Evolutionary conservation across 2,329 filamentous ascomycete species (phyloP), one percentile per base, ranked within the genome.

Genomic region (Xylaria sp.): DNA sequence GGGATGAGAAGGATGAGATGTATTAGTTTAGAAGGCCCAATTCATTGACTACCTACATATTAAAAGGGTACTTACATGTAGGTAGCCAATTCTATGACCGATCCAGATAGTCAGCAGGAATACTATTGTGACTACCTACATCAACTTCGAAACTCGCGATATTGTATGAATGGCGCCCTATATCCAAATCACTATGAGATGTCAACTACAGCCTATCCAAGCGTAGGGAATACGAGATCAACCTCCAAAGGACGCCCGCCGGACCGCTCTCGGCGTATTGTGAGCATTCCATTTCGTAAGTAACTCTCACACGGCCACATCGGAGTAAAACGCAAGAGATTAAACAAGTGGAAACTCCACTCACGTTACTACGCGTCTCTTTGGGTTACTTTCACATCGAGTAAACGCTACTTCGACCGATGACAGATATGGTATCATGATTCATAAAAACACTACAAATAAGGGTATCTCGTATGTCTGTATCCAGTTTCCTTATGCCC

Each of bases 401-500:
- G 37, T 2, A 34, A 4, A 1, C 23, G 2, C 18, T 8, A 48
- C 28, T 58, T 8, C 1, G 2, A 48, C n/a, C 3, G 1, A 58
- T 15, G 25, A 55, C 20, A 23, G 28, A 61, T 7, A 9, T 56
- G 63, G 67, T 69, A 67, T 70, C 64, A 68, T 63, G 55, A 57
- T 61, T 57, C 25, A 57, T 61, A 58, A 68, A 68, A 66, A 62
- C 20, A 48, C 61, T 70, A 70, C 44, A 62, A 55, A 60, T 46
- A 70, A 51, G 69, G 66, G 66, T 70, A 70, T 69, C 68, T 60
- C 23, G n/a, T 70, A 58, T 44, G 41, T 15, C 25, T 57, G 39
- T 18, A 18, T 48, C 51, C 52, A 56, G 25, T 66, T 37, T 56
- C 48, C 20, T 20, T 23, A 57, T 32, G 28, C 10, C 23, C 13